These are phyloP conservation scores for Coemansia sp. DNA, from an alignment of 192 early-diverging fungal species.

Conservation along the genomic window DNA sequence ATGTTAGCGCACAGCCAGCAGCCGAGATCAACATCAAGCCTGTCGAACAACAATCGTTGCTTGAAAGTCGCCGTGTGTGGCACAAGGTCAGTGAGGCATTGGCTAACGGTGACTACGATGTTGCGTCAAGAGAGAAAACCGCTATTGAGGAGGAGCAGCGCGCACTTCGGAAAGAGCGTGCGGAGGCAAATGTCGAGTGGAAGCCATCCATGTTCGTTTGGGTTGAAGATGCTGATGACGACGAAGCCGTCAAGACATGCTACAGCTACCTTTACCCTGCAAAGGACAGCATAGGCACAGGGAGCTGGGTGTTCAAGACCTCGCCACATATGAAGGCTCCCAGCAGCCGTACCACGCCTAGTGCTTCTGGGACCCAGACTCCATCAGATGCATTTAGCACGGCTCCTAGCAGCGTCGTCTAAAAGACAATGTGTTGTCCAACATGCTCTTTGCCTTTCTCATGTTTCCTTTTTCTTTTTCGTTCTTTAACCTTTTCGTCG, in stretches of 20 bases:
- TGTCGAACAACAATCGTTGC: slow-evolving; percentile 57
- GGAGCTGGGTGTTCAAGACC: slow-evolving; percentile 50
- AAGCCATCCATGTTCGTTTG: slow-evolving; percentile 55
- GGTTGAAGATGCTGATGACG: slow-evolving; percentile 44
- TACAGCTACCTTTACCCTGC: slow-evolving; percentile 46
- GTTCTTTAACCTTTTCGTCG: neutral
- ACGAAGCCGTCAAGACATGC: slow-evolving; percentile 33
- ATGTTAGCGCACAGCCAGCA: slow-evolving; percentile 57
- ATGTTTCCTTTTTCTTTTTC: neutral
- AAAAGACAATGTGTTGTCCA: neutral
- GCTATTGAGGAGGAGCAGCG: slow-evolving; percentile 72
- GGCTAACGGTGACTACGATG: slow-evolving; percentile 63
- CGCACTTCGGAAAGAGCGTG: slow-evolving; percentile 61
- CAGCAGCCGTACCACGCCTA: slow-evolving; percentile 6
- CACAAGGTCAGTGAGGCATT: slow-evolving; percentile 67
- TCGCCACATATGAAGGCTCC: slow-evolving; percentile 24
- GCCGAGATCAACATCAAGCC: slow-evolving; percentile 61
- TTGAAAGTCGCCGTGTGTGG: slow-evolving; percentile 76
- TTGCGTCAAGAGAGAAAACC: slow-evolving; percentile 69
- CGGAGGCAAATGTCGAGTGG: slow-evolving; percentile 58
- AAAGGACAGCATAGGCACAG: slow-evolving; percentile 47
- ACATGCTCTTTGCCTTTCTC: neutral
- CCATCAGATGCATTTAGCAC: slow-evolving; percentile 53
- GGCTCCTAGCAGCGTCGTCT: slow-evolving; percentile 42
- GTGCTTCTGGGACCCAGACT: slow-evolving; percentile 41